phyloP scores from a whole-genome alignment of 495 filamentous ascomycete species.

The Neurospora tetrasperma region DNA sequence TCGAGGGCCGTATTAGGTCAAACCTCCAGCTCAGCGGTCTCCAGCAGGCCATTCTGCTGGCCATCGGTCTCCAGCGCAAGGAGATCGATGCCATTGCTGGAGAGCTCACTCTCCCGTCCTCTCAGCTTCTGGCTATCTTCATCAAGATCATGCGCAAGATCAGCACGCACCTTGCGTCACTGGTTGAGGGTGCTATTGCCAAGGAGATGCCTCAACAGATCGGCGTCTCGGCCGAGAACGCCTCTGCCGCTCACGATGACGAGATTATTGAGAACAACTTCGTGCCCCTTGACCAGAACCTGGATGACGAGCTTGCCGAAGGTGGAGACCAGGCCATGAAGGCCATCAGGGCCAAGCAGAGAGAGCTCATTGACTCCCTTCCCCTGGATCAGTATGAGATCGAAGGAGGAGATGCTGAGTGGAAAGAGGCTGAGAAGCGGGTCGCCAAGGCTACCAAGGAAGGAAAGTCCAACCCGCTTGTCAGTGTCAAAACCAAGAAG shows the following conservation, averaged over 20 bases:
- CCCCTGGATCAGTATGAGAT: constrained; percentile 85
- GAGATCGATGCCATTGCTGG: constrained; percentile 69
- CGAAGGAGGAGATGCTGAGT: constrained; percentile 56
- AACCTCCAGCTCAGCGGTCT: constrained; percentile 62
- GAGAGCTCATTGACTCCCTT: constrained; percentile 76
- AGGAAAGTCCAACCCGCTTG: constrained; percentile 55
- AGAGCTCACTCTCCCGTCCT: constrained; percentile 61
- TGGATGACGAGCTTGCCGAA: constrained; percentile 81
- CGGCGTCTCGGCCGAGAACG: constrained; percentile 45
- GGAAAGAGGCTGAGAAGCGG: constrained; percentile 78
- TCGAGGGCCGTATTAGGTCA: constrained; percentile 59
- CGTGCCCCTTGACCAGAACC: constrained; percentile 53
- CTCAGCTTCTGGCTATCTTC: constrained; percentile 90
- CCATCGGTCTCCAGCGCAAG: constrained; percentile 83
- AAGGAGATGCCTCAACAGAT: constrained; percentile 54
- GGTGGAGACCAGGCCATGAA: constrained; percentile 65
- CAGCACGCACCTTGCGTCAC: constrained; percentile 56
- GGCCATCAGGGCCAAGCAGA: constrained; percentile 61
- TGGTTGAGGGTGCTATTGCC: constrained; percentile 67
- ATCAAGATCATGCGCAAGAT: constrained; percentile 90
- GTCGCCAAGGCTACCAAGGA: constrained; percentile 46
- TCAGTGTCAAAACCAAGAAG: constrained; percentile 70
- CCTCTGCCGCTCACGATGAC: constrained; percentile 46
- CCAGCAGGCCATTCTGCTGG: constrained; percentile 76
- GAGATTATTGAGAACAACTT: constrained; percentile 52